phyloP scores from a whole-genome alignment of 2,329 filamentous ascomycete genomes.

The Purpureocillium takamizusanense region DNA sequence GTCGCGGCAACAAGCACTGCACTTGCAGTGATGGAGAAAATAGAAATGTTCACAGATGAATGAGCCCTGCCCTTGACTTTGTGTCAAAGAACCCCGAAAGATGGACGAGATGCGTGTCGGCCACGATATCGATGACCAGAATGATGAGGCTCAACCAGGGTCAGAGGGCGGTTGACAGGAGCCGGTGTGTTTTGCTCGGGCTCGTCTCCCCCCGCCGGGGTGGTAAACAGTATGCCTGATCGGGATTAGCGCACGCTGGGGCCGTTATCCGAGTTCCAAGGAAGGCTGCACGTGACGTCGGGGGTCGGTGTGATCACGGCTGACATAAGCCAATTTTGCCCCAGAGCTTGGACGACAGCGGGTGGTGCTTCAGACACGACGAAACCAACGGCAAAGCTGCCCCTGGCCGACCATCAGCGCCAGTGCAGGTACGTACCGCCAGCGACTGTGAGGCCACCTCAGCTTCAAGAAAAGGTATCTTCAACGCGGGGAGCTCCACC shows the following conservation, averaged over 20 bases:
- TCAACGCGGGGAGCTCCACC: slow-evolving; percentile 2
- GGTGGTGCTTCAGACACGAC: no score
- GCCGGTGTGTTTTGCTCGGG: slow-evolving; percentile 15
- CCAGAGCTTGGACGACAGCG: no score
- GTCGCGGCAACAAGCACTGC: not conserved
- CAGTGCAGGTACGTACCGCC: not conserved
- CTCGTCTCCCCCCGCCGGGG: slow-evolving; percentile 1
- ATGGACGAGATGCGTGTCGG: not conserved
- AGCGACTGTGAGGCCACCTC: slow-evolving; percentile 21
- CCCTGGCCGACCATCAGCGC: no score
- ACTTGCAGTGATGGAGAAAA: not conserved
- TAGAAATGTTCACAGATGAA: not conserved
- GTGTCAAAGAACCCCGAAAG: no score
- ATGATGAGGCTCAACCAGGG: slow-evolving; percentile 2
- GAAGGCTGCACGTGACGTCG: slow-evolving; percentile 3
- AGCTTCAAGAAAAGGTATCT: slow-evolving; percentile 19
- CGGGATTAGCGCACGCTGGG: slow-evolving; percentile 9
- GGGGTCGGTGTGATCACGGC: no score
- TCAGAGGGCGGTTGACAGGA: slow-evolving; percentile 1
- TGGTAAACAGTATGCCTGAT: slow-evolving; percentile 20
- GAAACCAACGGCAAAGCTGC: no score
- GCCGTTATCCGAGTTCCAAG: not conserved
- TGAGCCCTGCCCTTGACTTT: not conserved
- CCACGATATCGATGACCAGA: not conserved
- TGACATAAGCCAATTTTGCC: no score